Percentiles rank a stretch among this genome's conserved stretches.
Evolutionary conservation across 106 monocot genomes (phyloP).

Genomic region (Dioscorea zingiberensis): DNA sequence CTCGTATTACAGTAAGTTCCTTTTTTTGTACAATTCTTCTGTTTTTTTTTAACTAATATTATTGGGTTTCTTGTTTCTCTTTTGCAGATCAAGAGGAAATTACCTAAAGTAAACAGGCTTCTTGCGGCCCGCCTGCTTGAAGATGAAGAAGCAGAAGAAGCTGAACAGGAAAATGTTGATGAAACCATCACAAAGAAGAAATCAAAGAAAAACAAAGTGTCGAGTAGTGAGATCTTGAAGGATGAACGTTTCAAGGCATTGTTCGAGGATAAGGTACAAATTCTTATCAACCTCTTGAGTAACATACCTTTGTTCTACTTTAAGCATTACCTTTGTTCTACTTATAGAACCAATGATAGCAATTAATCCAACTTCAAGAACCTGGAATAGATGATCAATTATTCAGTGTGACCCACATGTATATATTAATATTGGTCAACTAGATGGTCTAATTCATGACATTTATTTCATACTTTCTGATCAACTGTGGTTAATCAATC

Average conservation of each 20-base stretch:
- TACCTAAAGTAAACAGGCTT: constrained; percentile 81
- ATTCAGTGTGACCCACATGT: too few relatives aligned
- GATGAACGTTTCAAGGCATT: constrained; percentile 72
- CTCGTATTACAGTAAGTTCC: constrained; percentile 74
- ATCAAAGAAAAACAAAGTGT: constrained; percentile 60
- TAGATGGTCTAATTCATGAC: too few relatives aligned
- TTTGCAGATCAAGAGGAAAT: constrained; percentile 61
- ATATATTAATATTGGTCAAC: too few relatives aligned
- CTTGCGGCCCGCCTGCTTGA: constrained; percentile 60
- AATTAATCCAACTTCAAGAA: too few relatives aligned
- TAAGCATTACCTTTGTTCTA: too few relatives aligned
- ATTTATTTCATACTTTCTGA: too few relatives aligned
- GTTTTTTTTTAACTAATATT: neutral
- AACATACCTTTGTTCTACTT: too few relatives aligned
- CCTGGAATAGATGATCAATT: too few relatives aligned
- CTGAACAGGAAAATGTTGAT: constrained; percentile 23
- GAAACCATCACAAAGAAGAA: constrained; percentile 40
- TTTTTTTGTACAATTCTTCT: neutral
- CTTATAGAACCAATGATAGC: too few relatives aligned
- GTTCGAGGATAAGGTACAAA: constrained; percentile 77
- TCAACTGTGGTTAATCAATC: too few relatives aligned
- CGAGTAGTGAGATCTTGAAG: constrained; percentile 45
- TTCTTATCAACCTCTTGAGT: too few relatives aligned
- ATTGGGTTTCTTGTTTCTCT: neutral
- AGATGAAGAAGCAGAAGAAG: constrained; percentile 47